Percentiles rank a stretch among this genome's conserved stretches.
These are phyloP conservation scores for Ormosia semicastrata DNA, from an alignment of 306 rosid species.

Conservation along the genomic window DNA sequence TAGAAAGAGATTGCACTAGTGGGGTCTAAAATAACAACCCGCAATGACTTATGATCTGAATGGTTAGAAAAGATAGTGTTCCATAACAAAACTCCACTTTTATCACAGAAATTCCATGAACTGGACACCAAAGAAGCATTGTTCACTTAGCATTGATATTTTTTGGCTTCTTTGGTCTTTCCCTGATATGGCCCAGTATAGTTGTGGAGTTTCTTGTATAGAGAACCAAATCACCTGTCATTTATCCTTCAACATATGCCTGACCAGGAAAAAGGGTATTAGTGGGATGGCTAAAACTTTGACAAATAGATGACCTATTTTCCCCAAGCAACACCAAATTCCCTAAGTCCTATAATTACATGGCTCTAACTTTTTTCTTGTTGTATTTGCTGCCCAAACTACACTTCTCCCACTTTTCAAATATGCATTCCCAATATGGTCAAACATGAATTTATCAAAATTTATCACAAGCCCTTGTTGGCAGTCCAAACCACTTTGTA, in stretches of 20 bases:
- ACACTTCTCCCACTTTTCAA: constrained; percentile 39
- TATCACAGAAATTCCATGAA: constrained; percentile 73
- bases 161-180: constrained; percentile 42
- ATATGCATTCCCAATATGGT: constrained; percentile 49
- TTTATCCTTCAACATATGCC: constrained; percentile 57
- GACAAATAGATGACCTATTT: constrained; percentile 48
- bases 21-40: constrained; percentile 70
- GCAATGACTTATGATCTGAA: constrained; percentile 46
- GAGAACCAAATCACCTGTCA: constrained; percentile 65
- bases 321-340: constrained; percentile 65
- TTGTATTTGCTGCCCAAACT: constrained; percentile 66
- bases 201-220: constrained; percentile 68
- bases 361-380: constrained; percentile 43
- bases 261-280: constrained; percentile 83
- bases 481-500: constrained; percentile 70
- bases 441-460: constrained; percentile 64
- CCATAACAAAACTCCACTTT: constrained; percentile 50
- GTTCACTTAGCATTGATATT: constrained; percentile 41
- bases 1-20: constrained; percentile 65
- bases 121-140: constrained; percentile 54
- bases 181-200: constrained; percentile 68
- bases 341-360: constrained; percentile 68
- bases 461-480: constrained; percentile 58
- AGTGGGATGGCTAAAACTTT: constrained; percentile 86
- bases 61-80: constrained; percentile 46